Percentiles rank a stretch among this genome's conserved stretches.
Conservation (phyloP, 2,329 filamentous ascomycete genomes). For the Thelonectria olida region DNA sequence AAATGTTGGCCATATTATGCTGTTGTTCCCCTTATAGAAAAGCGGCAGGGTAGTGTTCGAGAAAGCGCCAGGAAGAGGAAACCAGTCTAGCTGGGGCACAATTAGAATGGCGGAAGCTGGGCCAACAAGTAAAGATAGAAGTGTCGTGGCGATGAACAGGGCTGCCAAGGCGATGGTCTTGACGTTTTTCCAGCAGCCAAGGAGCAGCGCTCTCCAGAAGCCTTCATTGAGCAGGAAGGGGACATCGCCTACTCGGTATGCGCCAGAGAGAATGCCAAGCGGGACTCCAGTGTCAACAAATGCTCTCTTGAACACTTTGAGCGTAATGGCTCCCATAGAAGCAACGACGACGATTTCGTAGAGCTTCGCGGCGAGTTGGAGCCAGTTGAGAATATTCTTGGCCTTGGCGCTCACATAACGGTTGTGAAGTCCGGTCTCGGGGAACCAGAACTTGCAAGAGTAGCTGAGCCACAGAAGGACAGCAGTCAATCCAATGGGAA, state of each 20-base stretch:
- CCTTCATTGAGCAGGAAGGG: not conserved
- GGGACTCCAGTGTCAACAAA: constrained; percentile 1
- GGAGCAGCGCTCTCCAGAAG: constrained; percentile 1
- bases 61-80: not conserved
- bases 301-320: not conserved
- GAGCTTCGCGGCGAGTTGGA: constrained; percentile 11
- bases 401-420: not conserved
- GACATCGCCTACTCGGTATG: constrained; percentile 5
- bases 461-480: constrained; percentile 1
- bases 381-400: constrained; percentile 7
- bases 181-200: not conserved
- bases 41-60: not conserved
- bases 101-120: constrained; percentile 16
- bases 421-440: not conserved
- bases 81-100: constrained; percentile 1
- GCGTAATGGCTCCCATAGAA: not conserved
- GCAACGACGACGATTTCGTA: constrained; percentile 9
- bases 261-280: not conserved
- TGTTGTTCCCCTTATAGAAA: not conserved
- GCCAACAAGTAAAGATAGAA: not conserved
- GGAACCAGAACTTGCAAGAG: not conserved
- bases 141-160: not conserved
- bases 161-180: not conserved
- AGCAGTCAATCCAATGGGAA: not conserved
- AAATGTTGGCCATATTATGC: not conserved